Evolutionary conservation across 768 basidiomycete genomes (phyloP), one percentile per base, ranked within the genome.

Genomic region (Trichaptum fuscoviolaceum): DNA sequence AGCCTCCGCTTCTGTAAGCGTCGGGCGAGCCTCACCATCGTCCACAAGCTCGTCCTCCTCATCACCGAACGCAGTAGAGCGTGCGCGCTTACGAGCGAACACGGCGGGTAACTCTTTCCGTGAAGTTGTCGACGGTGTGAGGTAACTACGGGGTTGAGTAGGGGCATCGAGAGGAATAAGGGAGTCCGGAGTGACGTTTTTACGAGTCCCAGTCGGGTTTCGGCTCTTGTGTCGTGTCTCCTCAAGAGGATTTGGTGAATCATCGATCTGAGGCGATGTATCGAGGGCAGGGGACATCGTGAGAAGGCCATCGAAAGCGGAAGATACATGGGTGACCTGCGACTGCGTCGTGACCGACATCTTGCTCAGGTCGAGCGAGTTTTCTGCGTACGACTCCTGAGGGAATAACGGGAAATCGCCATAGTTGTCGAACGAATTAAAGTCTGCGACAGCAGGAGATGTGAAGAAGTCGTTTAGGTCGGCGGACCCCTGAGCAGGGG

Each of bases 131-230:
- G 92, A 93, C 0, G 91, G 87, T 0, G 82, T 83, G 18, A 85
- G 71, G 71, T 95, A 95, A n/a, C 84, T 84, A 69, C 93, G 87
- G 0, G 84, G 59, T 73, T 95, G 93, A 0, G 89, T 92, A 0
- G 93, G 94, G 1, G 93, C 93, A 64, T 90, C 86, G 70, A 88
- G 73, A 24, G 88, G 83, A 25, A 95, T 84, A 24, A 93, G 83
- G 1, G 81, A 72, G 35, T 84, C 84, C 2, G 91, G 88, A 3
- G 84, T 85, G 57, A 88, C 77, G 74, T 89, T 88, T 75, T 86
- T 88, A 68, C 91, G 87, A 7, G 88, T 91, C n/a, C 89, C 89
- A 1, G 85, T 91, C 5, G 84, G 86, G 0, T 59, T 66, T 12
- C 68, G 62, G 61, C 63, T 69, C 69, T 74, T 78, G 25, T 75